A percentile compares a stretch with the other conserved stretches of the same genome.
Conservation (phyloP, 352 stramenopile genomes). For the Phytophthora sp. region DNA sequence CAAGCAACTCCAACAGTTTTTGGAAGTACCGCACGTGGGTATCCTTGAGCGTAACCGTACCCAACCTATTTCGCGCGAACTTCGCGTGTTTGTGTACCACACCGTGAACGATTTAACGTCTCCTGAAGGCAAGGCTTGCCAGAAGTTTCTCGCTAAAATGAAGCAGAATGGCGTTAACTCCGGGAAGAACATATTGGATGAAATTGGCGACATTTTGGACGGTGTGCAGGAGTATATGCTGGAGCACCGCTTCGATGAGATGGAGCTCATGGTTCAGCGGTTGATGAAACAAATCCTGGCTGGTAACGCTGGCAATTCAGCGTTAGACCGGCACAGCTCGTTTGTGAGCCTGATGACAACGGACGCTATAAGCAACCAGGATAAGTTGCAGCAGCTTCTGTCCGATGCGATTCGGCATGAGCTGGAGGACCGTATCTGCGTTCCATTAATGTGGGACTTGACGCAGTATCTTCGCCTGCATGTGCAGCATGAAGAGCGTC, state of each 20-base stretch:
- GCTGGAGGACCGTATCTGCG: conserved; percentile 81
- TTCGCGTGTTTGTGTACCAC: conserved; percentile 84
- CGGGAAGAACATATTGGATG: conserved; percentile 68
- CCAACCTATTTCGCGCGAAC: conserved; percentile 75
- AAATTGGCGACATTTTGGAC: conserved; percentile 81
- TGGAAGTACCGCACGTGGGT: conserved; percentile 74
- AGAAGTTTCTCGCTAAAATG: conserved; percentile 76
- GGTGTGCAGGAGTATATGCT: conserved; percentile 89
- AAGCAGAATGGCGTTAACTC: conserved; percentile 48
- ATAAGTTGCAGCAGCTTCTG: conserved; percentile 77
- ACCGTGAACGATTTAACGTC: conserved; percentile 80
- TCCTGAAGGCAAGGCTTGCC: conserved; percentile 78
- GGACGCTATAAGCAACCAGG: conserved; percentile 70
- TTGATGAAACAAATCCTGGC: conserved; percentile 55
- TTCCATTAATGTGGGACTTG: conserved; percentile 73
- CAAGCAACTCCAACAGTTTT: conserved; percentile 83
- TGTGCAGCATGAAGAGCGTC: conserved; percentile 74
- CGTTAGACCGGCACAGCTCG: conserved; percentile 57
- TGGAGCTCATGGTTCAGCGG: conserved; percentile 67
- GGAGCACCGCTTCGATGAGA: conserved; percentile 83
- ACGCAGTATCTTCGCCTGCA: conserved; percentile 49
- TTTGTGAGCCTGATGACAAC: conserved; percentile 69
- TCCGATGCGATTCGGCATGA: conserved; percentile 87
- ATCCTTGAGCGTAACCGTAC: conserved; percentile 80
- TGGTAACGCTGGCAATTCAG: conserved; percentile 18